These are phyloP conservation scores for Nakataea oryzae DNA, from an alignment of 2,329 filamentous ascomycete genomes.

Conservation along the genomic window DNA sequence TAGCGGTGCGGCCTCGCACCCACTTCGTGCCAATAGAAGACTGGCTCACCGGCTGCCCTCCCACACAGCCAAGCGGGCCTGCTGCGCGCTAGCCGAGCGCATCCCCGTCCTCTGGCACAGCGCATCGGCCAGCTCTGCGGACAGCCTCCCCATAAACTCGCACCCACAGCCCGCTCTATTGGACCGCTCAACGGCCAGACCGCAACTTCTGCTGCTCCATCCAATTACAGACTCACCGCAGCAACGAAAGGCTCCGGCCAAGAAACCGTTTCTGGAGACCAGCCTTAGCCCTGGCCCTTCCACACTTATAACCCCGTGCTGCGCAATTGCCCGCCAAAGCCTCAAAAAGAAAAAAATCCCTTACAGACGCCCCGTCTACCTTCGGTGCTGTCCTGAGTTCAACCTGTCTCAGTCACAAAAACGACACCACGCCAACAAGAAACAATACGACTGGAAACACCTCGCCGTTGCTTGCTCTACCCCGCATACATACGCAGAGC, in stretches of 20 bases:
- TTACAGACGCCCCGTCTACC: not conserved
- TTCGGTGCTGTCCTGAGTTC: not conserved
- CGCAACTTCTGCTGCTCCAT: constrained; percentile 3
- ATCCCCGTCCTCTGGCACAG: not conserved
- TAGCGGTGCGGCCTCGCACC: constrained; percentile 1
- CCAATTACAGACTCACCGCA: not conserved
- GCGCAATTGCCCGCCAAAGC: not conserved
- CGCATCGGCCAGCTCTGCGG: not conserved
- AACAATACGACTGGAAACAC: not conserved
- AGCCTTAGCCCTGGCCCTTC: not conserved
- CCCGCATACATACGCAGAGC: not conserved
- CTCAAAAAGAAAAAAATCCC: not conserved
- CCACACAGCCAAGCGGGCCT: not conserved
- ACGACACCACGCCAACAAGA: not conserved
- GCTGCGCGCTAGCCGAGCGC: not conserved
- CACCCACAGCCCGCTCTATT: not conserved
- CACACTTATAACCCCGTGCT: not conserved
- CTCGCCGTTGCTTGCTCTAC: not conserved
- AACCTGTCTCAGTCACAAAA: not conserved
- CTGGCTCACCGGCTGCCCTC: constrained; percentile 1
- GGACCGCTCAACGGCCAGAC: not conserved
- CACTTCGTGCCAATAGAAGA: constrained; percentile 3
- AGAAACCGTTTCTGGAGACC: not conserved
- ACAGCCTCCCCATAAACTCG: constrained; percentile 1
- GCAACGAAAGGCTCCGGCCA: not conserved